phyloP scores from a whole-genome alignment of 78 protist species.

The Diacronema lutheri region DNA sequence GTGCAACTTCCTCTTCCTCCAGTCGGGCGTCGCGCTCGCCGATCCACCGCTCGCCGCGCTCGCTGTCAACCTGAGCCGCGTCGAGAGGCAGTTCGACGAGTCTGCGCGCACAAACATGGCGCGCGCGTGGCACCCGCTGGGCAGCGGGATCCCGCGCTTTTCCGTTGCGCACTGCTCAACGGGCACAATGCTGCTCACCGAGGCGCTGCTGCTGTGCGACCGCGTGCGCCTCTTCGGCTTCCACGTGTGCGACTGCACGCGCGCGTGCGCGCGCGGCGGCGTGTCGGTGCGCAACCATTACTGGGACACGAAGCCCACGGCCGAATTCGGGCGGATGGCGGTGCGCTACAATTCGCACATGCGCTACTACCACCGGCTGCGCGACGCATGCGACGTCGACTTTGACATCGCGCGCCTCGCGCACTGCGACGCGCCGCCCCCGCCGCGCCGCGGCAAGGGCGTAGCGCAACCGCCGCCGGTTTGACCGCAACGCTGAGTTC shows the following conservation, averaged over 20 bases:
- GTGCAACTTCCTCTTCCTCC: neutral
- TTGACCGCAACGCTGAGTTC: too few relatives aligned
- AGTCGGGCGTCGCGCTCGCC: too few relatives aligned
- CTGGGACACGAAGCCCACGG: neutral
- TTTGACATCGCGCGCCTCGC: neutral
- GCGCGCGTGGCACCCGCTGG: neutral
- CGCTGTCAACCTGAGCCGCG: too few relatives aligned
- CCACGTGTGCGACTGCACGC: neutral
- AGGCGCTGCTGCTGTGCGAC: neutral
- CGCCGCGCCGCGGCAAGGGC: too few relatives aligned
- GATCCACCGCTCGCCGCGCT: too few relatives aligned
- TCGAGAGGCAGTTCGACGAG: neutral
- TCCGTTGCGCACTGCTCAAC: neutral
- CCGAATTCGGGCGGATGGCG: neutral
- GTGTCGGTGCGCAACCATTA: neutral
- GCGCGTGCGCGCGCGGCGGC: neutral
- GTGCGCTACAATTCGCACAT: neutral
- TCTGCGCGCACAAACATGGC: too few relatives aligned
- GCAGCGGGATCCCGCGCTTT: neutral
- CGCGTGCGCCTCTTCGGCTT: neutral
- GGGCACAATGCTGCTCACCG: neutral
- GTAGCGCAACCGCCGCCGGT: too few relatives aligned
- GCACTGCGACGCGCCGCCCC: conserved; percentile 1
- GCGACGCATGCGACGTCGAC: neutral
- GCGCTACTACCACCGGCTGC: neutral